Base-by-base conservation (phyloP, 495 filamentous ascomycete genomes). In the Talaromyces nanjingensis region DNA sequence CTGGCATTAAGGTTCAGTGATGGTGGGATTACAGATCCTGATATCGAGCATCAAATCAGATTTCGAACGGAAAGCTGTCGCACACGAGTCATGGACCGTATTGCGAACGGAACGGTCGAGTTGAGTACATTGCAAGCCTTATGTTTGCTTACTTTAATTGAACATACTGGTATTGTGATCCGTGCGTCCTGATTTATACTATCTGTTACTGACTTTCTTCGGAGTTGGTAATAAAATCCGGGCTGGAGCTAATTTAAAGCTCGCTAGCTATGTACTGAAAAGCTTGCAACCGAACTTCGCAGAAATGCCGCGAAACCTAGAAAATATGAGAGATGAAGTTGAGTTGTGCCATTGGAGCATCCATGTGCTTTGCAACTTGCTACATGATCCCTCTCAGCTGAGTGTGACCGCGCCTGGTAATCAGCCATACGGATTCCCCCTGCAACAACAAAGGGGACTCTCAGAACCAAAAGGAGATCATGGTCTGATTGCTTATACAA, bases 61-160 rank as follows among this genome's bases (percentile, higher is more conserved):
- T 63, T 47, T 1, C 74, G 75, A 57, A 69, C 71, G n/a, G 68
- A 73, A 60, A 66, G 52, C 8, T 68, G 77, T 9, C 63, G 71
- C 29, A 66, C 64, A 11, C 64, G 73, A 18, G 69, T 75, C 11
- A 77, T 74, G 67, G 65, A 68, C 49, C 73, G 71, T 27, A 12
- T 79, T 4, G 65, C 67, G 16, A 63, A 72, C 5, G 78, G 77
- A 6, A 61, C 56, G 31, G 66, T 78, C 16, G 77, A 81, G 59
- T 62, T 81, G 5, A 77, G 77, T 6, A 78, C 77, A 2, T 66
- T 81, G 8, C 78, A 79, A 67, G 68, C 74, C 2, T 64, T 81
- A 0, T 78, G 76, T 59, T 66, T 81, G 45, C 61, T 81, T 12
- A 73, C 73, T 42, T 65, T 78, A 62, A 65, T 78, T 47, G 77